Evolutionary conservation across 2,329 filamentous ascomycete species (phyloP).

Genomic region (Calonectria ilicicola): DNA sequence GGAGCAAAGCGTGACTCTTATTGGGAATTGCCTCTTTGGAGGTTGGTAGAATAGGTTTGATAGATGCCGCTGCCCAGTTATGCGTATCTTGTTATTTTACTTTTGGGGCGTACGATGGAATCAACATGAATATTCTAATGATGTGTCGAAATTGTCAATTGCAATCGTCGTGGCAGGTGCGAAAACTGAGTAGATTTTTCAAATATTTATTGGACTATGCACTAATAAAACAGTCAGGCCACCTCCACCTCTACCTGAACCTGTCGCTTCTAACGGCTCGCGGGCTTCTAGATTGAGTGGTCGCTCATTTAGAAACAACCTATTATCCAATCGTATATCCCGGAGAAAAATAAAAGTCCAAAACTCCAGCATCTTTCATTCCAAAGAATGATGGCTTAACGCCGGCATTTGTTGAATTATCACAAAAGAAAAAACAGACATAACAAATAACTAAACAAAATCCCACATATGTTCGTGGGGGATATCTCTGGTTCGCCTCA

Average conservation of each 20-base stretch:
- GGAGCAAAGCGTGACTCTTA: slow-evolving; percentile 29
- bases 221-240: slow-evolving; percentile 13
- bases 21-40: slow-evolving; percentile 26
- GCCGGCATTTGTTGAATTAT: slow-evolving; percentile 37
- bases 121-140: not conserved
- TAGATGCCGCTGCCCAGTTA: not conserved
- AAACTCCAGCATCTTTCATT: slow-evolving; percentile 39
- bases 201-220: slow-evolving; percentile 21
- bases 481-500: slow-evolving; percentile 45
- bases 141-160: no score
- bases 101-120: not conserved
- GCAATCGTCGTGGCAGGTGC: no score
- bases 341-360: slow-evolving; percentile 25
- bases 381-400: slow-evolving; percentile 38
- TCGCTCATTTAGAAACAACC: not conserved
- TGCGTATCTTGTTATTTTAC: not conserved
- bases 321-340: slow-evolving; percentile 26
- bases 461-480: slow-evolving; percentile 35
- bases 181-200: not conserved
- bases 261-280: slow-evolving; percentile 11
- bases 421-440: slow-evolving; percentile 20
- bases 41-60: not conserved
- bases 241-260: slow-evolving; percentile 5
- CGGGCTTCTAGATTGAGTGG: not conserved
- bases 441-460: slow-evolving; percentile 36